phyloP scores from a whole-genome alignment of 768 basidiomycete genomes.

The Roridomyces roridus region DNA sequence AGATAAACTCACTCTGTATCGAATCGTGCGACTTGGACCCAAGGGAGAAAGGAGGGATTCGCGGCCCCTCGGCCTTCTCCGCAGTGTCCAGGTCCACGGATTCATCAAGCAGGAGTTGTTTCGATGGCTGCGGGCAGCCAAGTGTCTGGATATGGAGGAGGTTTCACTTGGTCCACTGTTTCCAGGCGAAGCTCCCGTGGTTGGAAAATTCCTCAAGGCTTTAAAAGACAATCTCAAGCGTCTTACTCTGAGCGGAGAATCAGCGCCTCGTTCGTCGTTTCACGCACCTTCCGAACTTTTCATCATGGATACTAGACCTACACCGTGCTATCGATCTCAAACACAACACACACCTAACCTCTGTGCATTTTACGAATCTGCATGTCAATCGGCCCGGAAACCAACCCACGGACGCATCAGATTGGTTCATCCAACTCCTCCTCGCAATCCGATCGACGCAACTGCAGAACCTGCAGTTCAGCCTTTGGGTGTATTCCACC shows the following conservation, averaged over 20 bases:
- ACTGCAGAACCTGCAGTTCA: constrained; percentile 2
- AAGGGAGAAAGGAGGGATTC: neutral
- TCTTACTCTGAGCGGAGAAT: constrained; percentile 16
- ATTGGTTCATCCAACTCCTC: constrained; percentile 14
- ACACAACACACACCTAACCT: constrained; percentile 7
- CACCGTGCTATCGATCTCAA: constrained; percentile 13
- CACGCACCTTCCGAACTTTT: neutral
- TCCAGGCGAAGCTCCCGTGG: constrained; percentile 2
- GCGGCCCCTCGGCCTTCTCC: neutral
- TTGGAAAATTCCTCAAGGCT: constrained; percentile 5
- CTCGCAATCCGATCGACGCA: neutral
- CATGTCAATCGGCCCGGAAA: neutral
- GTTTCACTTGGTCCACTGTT: constrained; percentile 10
- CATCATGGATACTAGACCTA: neutral
- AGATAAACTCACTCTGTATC: constrained; percentile 11
- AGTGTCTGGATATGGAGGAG: constrained; percentile 2
- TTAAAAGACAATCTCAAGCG: constrained; percentile 14
- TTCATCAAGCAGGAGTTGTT: constrained; percentile 11
- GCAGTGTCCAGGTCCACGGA: constrained; percentile 8
- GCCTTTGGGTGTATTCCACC: constrained; percentile 2
- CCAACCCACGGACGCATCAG: constrained; percentile 1
- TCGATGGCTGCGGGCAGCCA: constrained; percentile 1
- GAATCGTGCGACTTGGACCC: neutral
- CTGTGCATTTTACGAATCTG: constrained; percentile 6
- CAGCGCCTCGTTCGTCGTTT: constrained; percentile 1